Evolutionary conservation across 2,329 filamentous ascomycete genomes (phyloP), one percentile per base, ranked within the genome.

Genomic region (Phialophora chinensis): DNA sequence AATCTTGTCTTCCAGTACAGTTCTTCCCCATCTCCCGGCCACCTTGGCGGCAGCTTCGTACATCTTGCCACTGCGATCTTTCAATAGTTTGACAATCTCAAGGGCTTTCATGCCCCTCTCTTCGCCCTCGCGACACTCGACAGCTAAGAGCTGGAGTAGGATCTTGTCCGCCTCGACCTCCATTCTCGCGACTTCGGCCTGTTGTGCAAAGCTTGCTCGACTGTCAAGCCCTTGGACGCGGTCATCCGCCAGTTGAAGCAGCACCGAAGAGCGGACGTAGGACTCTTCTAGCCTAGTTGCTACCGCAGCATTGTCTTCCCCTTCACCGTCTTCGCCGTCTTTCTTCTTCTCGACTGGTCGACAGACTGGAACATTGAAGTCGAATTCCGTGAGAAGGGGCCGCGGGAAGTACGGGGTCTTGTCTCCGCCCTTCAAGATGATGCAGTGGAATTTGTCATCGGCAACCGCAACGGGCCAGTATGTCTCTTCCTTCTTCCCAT

Each of bases 401-500:
- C 91, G 89, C 11, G 92, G 95, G 80, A 94, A 98, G 81, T 95
- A 97, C 0, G 94, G 93, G 75, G 97, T 92, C 75, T 90, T 87
- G 76, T 99, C 95, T 42, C 91, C 91, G 69, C 95, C 95, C 80
- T 99, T 99, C 75, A 99, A 88, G 73, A 99, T 98, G 79, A 99
- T 97, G 81, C 96, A 99, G 83, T 98, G 94, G 79, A 99, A 99
- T 75, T 91, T 94, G 74, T 91, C 86, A 73, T 93, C 88, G 2
- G 94, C 92, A 0, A 98, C 93, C 0, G 95, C 95, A 35, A 99
- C 92, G 1, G 95, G 95, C 86, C 93, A 99, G 82, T 99, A 99
- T 0, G 85, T 87, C 79, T 99, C 95, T 70, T 90, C 86, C 78
- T 97, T 97, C 65, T 90, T 89, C 29, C 95, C 95, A 2, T 88